Percentiles rank a stretch among this genome's conserved stretches.
phyloP scores from a whole-genome alignment of 1,284 basidiomycete species.

The Ceratobasidium sp. region DNA sequence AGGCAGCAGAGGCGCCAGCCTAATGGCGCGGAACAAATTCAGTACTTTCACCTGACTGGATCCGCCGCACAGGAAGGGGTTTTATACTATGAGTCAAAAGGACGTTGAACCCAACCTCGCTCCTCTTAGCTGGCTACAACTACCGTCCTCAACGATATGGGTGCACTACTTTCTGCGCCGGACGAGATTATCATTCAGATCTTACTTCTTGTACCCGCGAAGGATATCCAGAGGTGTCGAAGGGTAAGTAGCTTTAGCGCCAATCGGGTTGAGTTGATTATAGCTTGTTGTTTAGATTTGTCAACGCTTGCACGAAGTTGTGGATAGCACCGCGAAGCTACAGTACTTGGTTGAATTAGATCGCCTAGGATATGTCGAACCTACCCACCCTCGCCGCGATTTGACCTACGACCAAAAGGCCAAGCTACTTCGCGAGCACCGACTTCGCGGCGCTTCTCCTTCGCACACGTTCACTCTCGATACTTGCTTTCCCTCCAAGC shows the following conservation, averaged over 20 bases:
- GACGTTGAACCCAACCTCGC: too few species aligned
- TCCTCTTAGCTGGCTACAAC: too few species aligned
- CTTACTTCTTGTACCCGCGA: background rate
- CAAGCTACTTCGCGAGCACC: background rate
- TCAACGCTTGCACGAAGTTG: background rate
- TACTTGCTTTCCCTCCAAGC: background rate
- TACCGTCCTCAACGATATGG: background rate
- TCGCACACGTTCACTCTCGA: slow-evolving; percentile 3
- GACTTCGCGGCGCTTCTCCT: background rate
- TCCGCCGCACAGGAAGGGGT: too few species aligned
- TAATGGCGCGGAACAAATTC: too few species aligned
- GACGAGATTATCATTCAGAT: slow-evolving; percentile 13
- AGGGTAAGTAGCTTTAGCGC: background rate
- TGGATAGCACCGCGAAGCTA: slow-evolving; percentile 8
- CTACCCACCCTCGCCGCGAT: slow-evolving; percentile 9
- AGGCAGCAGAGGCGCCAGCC: too few species aligned
- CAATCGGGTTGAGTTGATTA: background rate
- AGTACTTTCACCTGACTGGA: too few species aligned
- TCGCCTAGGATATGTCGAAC: slow-evolving; percentile 16
- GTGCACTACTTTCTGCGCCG: background rate
- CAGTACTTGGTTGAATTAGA: slow-evolving; percentile 22
- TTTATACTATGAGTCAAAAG: too few species aligned
- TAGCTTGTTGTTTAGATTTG: slow-evolving; percentile 8
- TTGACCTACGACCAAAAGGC: slow-evolving; percentile 15
- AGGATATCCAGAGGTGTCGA: slow-evolving; percentile 14